Percentiles rank a stretch among this genome's conserved stretches.
Evolutionary conservation across 2,329 filamentous ascomycete genomes (phyloP).

Genomic region (Cadophora gregata): DNA sequence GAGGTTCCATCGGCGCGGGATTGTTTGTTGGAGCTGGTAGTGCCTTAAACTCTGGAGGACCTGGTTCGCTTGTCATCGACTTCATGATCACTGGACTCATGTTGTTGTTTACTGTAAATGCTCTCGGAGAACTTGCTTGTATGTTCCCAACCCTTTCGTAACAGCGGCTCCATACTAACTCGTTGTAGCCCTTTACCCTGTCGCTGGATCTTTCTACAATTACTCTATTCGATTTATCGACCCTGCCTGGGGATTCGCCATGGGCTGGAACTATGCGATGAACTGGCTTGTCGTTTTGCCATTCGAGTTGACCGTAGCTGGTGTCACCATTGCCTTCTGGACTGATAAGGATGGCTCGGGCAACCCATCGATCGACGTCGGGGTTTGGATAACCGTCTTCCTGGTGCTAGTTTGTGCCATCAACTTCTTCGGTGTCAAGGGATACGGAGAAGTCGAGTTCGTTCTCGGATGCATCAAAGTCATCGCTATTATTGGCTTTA

Average conservation of each 20-base stretch:
- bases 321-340: conserved; percentile 86
- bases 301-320: conserved; percentile 84
- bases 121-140: conserved; percentile 89
- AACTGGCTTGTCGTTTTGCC: conserved; percentile 87
- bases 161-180: background rate
- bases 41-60: conserved; percentile 57
- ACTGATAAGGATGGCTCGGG: conserved; percentile 52
- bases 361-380: conserved; percentile 55
- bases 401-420: conserved; percentile 77
- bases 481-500: conserved; percentile 83
- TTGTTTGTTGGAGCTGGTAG: conserved; percentile 55
- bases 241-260: conserved; percentile 91
- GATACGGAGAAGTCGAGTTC: conserved; percentile 92
- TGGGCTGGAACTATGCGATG: conserved; percentile 92
- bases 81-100: conserved; percentile 82
- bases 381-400: conserved; percentile 85
- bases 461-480: conserved; percentile 87
- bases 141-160: conserved; percentile 53
- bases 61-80: conserved; percentile 77
- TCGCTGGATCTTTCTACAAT: conserved; percentile 88
- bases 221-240: conserved; percentile 95
- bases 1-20: conserved; percentile 57
- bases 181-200: conserved; percentile 70
- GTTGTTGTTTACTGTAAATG: conserved; percentile 66
- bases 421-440: conserved; percentile 87